These are phyloP conservation scores for Ogataea siamensis DNA, from an alignment of 805 yeast genomes.

Conservation along the genomic window DNA sequence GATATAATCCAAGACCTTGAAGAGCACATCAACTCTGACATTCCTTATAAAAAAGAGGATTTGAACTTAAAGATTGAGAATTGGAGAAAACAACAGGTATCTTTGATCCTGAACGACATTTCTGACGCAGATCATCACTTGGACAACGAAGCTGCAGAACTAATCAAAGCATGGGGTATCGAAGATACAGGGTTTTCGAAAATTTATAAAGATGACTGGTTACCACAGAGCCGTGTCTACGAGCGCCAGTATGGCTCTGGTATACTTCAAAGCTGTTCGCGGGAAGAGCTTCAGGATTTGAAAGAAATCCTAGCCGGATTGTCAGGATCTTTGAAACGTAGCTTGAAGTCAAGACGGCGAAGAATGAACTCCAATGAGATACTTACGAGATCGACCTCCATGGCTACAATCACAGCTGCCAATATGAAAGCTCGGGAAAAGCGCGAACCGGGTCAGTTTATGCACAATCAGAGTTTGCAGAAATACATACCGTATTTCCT, in stretches of 20 bases:
- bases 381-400: conserved; percentile 15
- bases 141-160: conserved; percentile 25
- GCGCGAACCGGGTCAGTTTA: conserved; percentile 20
- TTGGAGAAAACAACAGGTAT: conserved; percentile 33
- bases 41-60: conserved; percentile 23
- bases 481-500: conserved; percentile 31
- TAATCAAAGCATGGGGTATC: conserved; percentile 34
- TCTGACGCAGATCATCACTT: conserved; percentile 10
- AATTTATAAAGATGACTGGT: conserved; percentile 1
- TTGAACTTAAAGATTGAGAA: conserved; percentile 29
- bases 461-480: conserved; percentile 32
- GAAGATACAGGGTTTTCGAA: conserved; percentile 20
- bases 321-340: conserved; percentile 19
- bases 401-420: conserved; percentile 14
- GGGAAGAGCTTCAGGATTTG: conserved; percentile 23
- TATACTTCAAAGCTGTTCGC: conserved; percentile 19
- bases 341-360: conserved; percentile 4
- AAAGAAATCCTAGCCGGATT: conserved; percentile 21
- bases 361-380: conserved; percentile 2
- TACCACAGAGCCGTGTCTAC: neutral
- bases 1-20: conserved; percentile 30
- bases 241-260: conserved; percentile 25
- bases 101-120: conserved; percentile 23
- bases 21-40: conserved; percentile 20
- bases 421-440: neutral